A percentile compares a stretch with the other conserved stretches of the same genome.
Evolutionary conservation across 2,329 filamentous ascomycete genomes (phyloP).

Genomic region (Dothistroma septosporum): DNA sequence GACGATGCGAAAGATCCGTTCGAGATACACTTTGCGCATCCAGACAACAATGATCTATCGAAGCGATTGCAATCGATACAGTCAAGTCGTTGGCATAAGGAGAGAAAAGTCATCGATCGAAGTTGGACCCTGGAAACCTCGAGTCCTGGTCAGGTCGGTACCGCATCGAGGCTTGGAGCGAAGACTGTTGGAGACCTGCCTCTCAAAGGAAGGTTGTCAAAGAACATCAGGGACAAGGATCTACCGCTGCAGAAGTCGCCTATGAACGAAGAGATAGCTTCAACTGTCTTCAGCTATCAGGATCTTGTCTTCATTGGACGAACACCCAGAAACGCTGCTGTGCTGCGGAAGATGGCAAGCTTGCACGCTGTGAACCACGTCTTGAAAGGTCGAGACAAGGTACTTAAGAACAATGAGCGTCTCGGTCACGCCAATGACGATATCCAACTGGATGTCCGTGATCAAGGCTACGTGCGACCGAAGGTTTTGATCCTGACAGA

Average conservation of each 20-base stretch:
- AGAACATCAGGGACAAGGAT: slow-evolving; percentile 44
- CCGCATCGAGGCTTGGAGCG: not conserved
- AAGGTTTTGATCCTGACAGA: slow-evolving; percentile 89
- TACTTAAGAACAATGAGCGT: slow-evolving; percentile 87
- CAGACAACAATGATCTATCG: slow-evolving; percentile 58
- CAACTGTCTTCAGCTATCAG: slow-evolving; percentile 74
- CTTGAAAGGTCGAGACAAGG: slow-evolving; percentile 84
- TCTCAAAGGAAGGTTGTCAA: slow-evolving; percentile 67
- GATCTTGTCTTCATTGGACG: slow-evolving; percentile 75
- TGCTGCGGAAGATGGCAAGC: slow-evolving; percentile 67
- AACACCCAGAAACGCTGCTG: slow-evolving; percentile 62
- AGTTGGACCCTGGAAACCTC: not conserved
- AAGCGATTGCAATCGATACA: slow-evolving; percentile 47
- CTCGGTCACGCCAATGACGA: slow-evolving; percentile 55
- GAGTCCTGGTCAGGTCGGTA: not conserved
- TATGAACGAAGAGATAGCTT: slow-evolving; percentile 62
- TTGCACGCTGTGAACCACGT: slow-evolving; percentile 89
- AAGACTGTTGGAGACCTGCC: slow-evolving; percentile 42
- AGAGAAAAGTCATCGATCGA: slow-evolving; percentile 23
- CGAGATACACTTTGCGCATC: slow-evolving; percentile 70
- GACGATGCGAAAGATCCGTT: slow-evolving; percentile 60
- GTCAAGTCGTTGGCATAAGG: slow-evolving; percentile 46
- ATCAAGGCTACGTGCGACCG: slow-evolving; percentile 92
- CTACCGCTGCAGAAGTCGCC: slow-evolving; percentile 50
- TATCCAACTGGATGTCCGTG: slow-evolving; percentile 67